Base-by-base conservation (phyloP, 1,284 basidiomycete genomes). In the Ceratobasidium sp. region DNA sequence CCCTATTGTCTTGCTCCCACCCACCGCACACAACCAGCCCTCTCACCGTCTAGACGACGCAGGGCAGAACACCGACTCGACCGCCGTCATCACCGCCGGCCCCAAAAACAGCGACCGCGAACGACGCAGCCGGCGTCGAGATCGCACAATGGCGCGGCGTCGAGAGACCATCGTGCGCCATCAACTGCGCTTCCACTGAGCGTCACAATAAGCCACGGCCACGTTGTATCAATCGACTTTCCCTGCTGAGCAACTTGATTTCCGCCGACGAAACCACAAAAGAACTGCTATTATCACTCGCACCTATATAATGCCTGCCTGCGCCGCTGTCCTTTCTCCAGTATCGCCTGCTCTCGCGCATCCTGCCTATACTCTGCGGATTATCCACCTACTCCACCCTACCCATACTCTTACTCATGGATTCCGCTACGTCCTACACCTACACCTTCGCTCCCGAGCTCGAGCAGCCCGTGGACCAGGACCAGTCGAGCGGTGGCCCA, bases 221-320 rank as follows among this genome's bases (percentile, higher is more conserved):
- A 46, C 43, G 43, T 46, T 46, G 14, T 19, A 46, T 46, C 80
- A 74, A 85, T 82, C 59, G 80, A 83, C 16, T 89, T 90, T 0
- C 92, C 90, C 0, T 86, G 75, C 83, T 85, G 75, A 94, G 94
- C 81, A 89, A 95, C 34, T 34, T 37, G 78, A 19, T 29, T 90
- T 11, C 82, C 89, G 1, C 87, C 96, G 34, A 93, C 94, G 0
- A 88, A 84, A 77, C 91, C 93, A 0, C 95, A 96, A 83, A 85
- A 84, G 78, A 92, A 88, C 77, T 88, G 90, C 1, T 59, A 39
- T 39, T 14, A 8, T n/a, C 24, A n/a, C 34, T 5, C 8, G 6
- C 19, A 2, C 16, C 19, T 59, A 59, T 59, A 59, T 31, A 59
- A 59, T 22, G n/a, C n/a, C 16, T 34, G 7, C 27, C 13, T 24